Conservation (phyloP, 2,329 filamentous ascomycete genomes). For the Pestalotiopsis sp. region DNA sequence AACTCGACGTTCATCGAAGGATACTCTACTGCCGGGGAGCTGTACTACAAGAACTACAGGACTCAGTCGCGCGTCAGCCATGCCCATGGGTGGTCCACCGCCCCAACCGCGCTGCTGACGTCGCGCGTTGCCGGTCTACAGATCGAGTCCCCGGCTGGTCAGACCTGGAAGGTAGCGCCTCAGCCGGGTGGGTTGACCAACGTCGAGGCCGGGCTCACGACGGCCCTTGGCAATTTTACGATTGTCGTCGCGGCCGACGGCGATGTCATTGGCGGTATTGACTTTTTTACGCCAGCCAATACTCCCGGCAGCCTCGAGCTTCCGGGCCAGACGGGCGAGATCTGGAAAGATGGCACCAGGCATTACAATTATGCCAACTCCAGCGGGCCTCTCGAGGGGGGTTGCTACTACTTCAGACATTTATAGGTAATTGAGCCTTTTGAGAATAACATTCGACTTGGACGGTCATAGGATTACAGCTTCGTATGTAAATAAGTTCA, state of each 20-base stretch:
- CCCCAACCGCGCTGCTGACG: slow-evolving; percentile 34
- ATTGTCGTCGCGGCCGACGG: background rate
- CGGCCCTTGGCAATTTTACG: background rate
- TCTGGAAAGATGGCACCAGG: background rate
- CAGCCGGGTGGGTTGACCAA: background rate
- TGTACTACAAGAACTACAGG: slow-evolving; percentile 34
- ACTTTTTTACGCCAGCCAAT: background rate
- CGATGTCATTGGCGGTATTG: background rate
- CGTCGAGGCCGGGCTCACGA: background rate
- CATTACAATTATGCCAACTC: background rate
- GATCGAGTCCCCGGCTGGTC: slow-evolving; percentile 24
- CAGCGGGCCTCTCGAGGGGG: background rate
- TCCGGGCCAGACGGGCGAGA: background rate
- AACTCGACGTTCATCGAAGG: slow-evolving; percentile 44
- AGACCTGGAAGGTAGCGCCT: background rate
- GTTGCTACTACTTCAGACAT: background rate
- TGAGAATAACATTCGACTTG: no score
- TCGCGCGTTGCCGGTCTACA: slow-evolving; percentile 25
- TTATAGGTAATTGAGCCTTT: background rate
- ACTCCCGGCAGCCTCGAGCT: background rate
- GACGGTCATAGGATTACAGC: no score
- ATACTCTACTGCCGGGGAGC: slow-evolving; percentile 37
- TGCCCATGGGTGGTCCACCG: slow-evolving; percentile 38
- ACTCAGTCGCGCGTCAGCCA: slow-evolving; percentile 32
- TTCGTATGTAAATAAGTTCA: no score